Evolutionary conservation across 108 stramenopile species (phyloP), one percentile per base, ranked within the genome.

Genomic region (Cyclotella kingstonii): DNA sequence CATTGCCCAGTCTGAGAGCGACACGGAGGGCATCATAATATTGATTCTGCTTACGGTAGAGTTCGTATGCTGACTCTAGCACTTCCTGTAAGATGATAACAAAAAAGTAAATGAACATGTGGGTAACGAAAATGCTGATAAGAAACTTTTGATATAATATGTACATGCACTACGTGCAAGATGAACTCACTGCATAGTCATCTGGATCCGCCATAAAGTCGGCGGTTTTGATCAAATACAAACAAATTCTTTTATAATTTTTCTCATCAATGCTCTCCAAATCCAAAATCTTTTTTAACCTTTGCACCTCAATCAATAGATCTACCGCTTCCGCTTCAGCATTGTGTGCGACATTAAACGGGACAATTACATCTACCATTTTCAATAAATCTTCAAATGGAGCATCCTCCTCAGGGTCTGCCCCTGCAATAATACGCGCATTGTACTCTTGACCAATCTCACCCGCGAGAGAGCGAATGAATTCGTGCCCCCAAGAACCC

Each of bases 251-350:
- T 54, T 78, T 78, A 61, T 83, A 95, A 81, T 98, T 98, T 53
- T 83, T 81, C 54, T 96, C 91, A 77, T 98, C 96, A 34, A 98
- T 89, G 7, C 70, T 66, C 38, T 89, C 85, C 35, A 85, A 33
- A 33, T 84, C 64, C 52, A 94, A 50, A 22, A 98, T 65, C 59
- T 84, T 85, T 47, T 86, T 80, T n/a, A 97, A 70, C 26, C 86
- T 49, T 60, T 95, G 95, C 19, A 96, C 95, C 81, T 98, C 99
- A 68, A 98, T 87, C 49, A 99, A 72, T 22, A 99, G 81, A 81
- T 99, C 99, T 8, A 99, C 84, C 15, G 99, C 99, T 81, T 98
- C 99, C 2, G 98, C 96, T 73, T 98, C 97, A 5, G 98, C 96
- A 68, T 98, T 97, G 74, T 99, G 98, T 41, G 87, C 73, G 38